Evolutionary conservation across 1,139 yeast genomes (phyloP).

Genomic region (Pichia sp.): DNA sequence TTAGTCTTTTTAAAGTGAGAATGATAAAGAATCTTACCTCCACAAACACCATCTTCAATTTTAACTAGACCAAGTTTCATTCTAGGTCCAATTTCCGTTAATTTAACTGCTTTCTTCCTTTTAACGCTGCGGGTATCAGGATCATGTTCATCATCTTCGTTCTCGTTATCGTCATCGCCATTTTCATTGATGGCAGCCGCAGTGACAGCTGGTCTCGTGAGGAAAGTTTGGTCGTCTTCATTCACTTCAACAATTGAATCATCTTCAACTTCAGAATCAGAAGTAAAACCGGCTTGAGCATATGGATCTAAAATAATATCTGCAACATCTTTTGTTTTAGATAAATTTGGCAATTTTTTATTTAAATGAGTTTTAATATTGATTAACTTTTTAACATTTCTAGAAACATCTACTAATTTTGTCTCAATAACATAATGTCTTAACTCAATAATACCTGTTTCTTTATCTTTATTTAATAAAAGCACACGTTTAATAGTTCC

Average conservation of each 20-base stretch:
- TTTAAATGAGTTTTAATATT: slow-evolving; percentile 55
- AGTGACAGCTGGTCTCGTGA: slow-evolving; percentile 17
- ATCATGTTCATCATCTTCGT: slow-evolving; percentile 15
- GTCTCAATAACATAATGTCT: slow-evolving; percentile 92
- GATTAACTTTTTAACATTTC: slow-evolving; percentile 71
- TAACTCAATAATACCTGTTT: slow-evolving; percentile 67
- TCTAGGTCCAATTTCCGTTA: slow-evolving; percentile 93
- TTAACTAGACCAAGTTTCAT: slow-evolving; percentile 69
- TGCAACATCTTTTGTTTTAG: slow-evolving; percentile 64
- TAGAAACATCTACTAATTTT: slow-evolving; percentile 76
- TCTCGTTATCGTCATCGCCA: too few species aligned
- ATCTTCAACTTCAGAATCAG: slow-evolving; percentile 92
- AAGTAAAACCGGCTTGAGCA: slow-evolving; percentile 68
- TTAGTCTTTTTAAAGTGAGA: slow-evolving; percentile 57
- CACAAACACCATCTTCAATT: slow-evolving; percentile 85
- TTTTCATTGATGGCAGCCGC: not conserved
- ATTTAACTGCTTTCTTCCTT: slow-evolving; percentile 81
- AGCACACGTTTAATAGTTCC: slow-evolving; percentile 75
- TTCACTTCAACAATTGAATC: slow-evolving; percentile 79
- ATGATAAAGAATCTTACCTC: slow-evolving; percentile 86
- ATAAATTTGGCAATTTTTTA: slow-evolving; percentile 70
- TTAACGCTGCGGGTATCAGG: slow-evolving; percentile 27
- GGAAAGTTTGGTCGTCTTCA: slow-evolving; percentile 29
- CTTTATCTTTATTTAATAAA: slow-evolving; percentile 67
- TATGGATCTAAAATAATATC: slow-evolving; percentile 82